Percentiles rank a stretch among this genome's conserved stretches.
Conservation (phyloP, 768 basidiomycete genomes). For the Lactarius sanguifluus region DNA sequence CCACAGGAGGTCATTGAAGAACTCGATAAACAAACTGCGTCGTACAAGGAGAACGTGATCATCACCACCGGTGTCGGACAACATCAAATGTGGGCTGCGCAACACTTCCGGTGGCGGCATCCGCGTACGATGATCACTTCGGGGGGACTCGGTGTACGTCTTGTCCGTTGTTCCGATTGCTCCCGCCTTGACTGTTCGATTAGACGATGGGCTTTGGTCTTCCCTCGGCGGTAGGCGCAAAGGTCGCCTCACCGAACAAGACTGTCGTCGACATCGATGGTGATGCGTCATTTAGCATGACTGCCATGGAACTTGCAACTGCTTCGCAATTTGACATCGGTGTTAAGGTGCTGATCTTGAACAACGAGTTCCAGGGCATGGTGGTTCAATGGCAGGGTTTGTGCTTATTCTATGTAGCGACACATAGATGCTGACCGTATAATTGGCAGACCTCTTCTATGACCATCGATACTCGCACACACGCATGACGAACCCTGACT, state of each 20-base stretch:
- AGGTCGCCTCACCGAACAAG: slow-evolving; percentile 93
- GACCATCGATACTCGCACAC: slow-evolving; percentile 97
- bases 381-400: slow-evolving; percentile 98
- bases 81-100: slow-evolving; percentile 99
- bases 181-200: neutral
- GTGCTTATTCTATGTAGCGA: slow-evolving; percentile 27
- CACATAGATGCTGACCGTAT: neutral
- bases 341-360: slow-evolving; percentile 89
- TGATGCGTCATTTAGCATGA: slow-evolving; percentile 99
- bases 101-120: slow-evolving; percentile 86
- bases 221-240: slow-evolving; percentile 92
- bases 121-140: slow-evolving; percentile 90
- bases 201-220: slow-evolving; percentile 99
- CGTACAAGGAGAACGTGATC: slow-evolving; percentile 84
- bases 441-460: slow-evolving; percentile 81
- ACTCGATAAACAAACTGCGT: slow-evolving; percentile 74
- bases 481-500: slow-evolving; percentile 93
- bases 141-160: slow-evolving; percentile 87
- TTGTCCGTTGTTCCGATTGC: neutral
- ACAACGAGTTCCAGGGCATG: slow-evolving; percentile 99
- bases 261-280: slow-evolving; percentile 96
- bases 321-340: slow-evolving; percentile 91
- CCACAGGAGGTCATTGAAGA: slow-evolving; percentile 97
- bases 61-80: slow-evolving; percentile 96
- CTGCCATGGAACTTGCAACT: slow-evolving; percentile 97